Base-by-base conservation (phyloP, 345 rosid species). In the Gossypium sturtianum region DNA sequence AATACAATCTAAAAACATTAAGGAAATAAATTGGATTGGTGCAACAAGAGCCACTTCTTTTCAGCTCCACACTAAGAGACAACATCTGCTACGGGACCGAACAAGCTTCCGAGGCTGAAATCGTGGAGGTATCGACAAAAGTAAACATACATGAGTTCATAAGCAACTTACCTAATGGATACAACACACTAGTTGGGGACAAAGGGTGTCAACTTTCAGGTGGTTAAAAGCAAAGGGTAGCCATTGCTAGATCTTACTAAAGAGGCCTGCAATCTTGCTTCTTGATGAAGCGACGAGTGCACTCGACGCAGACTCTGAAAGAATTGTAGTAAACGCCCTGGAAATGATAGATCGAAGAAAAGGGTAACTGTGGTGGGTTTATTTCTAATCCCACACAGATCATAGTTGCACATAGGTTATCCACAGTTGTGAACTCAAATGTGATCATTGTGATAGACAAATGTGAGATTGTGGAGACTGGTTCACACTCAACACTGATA, bases 251-350 rank as follows among this genome's bases (percentile, higher is more conserved):
- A 72, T 89, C 57, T 77, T 87, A 5, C 76, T 89, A 47, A 89
- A 87, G 78, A 83, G 80, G 72, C 91, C 88, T 9, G 80, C 83
- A 13, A 82, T 89, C 44, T 70, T 89, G 78, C 86, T 89, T 20
- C 82, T 90, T n/a, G 92, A 93, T 72, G 97, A 93, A 84, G 94
- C 97, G 62, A 93, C 98, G 16, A 90, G 91, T 45, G 97, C 98
- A 4, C 88, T 93, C 13, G 90, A 93, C 56, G 84, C 85, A 0
- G 94, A 87, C 78, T 90, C 93, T 3, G 97, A 93, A 78, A 84
- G 96, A 64, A 80, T 77, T 59, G 73, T 86, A 12, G 82, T 80
- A 44, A 87, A 79, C n/a, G 91, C 90, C 12, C 76, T 91, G n/a
- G n/a, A n/a, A n/a, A n/a, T n/a, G 25, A 82, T 85, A 47, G 77